Percentiles rank a stretch among this genome's conserved stretches.
phyloP scores from a whole-genome alignment of 225 moss, liverwort and hornwort species.

The Lunularia cruciata region DNA sequence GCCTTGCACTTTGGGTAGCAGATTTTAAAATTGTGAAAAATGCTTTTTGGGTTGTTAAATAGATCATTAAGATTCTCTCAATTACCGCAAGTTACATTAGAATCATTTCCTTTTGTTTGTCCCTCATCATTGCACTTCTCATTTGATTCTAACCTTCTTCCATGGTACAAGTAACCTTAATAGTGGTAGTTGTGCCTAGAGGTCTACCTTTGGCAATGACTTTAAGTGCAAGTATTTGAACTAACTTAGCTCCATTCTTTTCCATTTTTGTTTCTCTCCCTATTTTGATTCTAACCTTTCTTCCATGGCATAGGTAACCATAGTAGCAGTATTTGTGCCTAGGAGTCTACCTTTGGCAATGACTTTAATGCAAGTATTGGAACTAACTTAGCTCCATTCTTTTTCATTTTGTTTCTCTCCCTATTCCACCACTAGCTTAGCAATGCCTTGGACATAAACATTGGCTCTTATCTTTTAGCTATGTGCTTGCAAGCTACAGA shows the following conservation, averaged over 20 bases:
- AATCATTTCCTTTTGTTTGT: not conserved
- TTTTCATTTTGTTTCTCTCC: not conserved
- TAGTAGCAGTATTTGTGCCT: constrained; percentile 95
- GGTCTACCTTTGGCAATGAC: constrained; percentile 98
- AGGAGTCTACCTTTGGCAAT: constrained; percentile 98
- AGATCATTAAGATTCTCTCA: constrained; percentile 58
- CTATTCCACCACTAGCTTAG: not conserved
- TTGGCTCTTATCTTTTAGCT: not conserved
- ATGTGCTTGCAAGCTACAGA: constrained; percentile 36
- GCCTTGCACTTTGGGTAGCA: constrained; percentile 50
- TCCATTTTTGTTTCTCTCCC: not conserved
- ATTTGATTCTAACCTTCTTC: not conserved
- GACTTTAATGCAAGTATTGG: constrained; percentile 72
- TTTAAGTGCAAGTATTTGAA: constrained; percentile 62
- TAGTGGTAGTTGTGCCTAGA: constrained; percentile 97
- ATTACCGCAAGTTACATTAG: constrained; percentile 56
- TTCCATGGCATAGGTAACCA: constrained; percentile 49
- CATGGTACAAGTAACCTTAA: constrained; percentile 57
- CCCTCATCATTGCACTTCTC: not conserved
- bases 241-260: not conserved
- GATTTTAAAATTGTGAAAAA: constrained; percentile 42
- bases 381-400: not conserved
- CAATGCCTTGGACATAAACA: not conserved
- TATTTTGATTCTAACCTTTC: not conserved
- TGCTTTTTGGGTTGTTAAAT: constrained; percentile 29